Evolutionary conservation across 2,329 filamentous ascomycete species (phyloP).

Genomic region (Xylariaceae sp.): DNA sequence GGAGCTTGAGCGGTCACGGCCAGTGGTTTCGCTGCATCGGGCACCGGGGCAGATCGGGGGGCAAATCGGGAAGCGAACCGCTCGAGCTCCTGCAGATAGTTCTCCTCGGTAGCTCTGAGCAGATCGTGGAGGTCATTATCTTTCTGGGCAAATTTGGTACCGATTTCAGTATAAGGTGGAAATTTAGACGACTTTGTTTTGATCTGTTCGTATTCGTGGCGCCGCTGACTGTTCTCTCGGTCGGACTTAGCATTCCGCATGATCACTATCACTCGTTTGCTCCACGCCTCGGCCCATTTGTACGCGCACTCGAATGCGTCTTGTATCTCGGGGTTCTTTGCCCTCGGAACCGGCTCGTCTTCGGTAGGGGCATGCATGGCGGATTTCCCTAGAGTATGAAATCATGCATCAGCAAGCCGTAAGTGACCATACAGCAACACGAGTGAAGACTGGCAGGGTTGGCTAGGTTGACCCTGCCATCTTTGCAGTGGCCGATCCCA

Average conservation of each 20-base stretch:
- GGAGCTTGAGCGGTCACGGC: slow-evolving; percentile 9
- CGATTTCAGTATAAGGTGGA: slow-evolving; percentile 19
- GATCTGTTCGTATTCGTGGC: slow-evolving; percentile 11
- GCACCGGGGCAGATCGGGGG: slow-evolving; percentile 4
- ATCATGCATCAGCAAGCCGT: no score
- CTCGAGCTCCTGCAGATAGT: slow-evolving; percentile 17
- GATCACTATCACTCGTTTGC: slow-evolving; percentile 8
- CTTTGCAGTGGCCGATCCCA: no score
- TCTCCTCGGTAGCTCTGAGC: slow-evolving; percentile 13
- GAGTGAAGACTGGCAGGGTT: no score
- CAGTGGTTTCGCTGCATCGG: slow-evolving; percentile 4
- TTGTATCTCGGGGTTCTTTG: slow-evolving; percentile 24
- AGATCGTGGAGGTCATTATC: slow-evolving; percentile 18
- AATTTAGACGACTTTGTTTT: slow-evolving; percentile 16
- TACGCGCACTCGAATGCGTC: slow-evolving; percentile 17
- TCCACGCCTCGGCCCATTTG: slow-evolving; percentile 9
- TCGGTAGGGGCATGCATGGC: no score
- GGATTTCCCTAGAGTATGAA: no score
- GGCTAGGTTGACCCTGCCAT: no score
- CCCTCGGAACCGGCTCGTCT: slow-evolving; percentile 13
- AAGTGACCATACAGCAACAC: no score
- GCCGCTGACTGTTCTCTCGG: slow-evolving; percentile 5
- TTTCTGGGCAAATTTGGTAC: slow-evolving; percentile 13
- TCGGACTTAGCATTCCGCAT: slow-evolving; percentile 5
- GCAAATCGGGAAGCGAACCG: slow-evolving; percentile 10